A percentile compares a stretch with the other conserved stretches of the same genome.
phyloP scores from a whole-genome alignment of 2,329 filamentous ascomycete species.

The Aspergillus versicolor region DNA sequence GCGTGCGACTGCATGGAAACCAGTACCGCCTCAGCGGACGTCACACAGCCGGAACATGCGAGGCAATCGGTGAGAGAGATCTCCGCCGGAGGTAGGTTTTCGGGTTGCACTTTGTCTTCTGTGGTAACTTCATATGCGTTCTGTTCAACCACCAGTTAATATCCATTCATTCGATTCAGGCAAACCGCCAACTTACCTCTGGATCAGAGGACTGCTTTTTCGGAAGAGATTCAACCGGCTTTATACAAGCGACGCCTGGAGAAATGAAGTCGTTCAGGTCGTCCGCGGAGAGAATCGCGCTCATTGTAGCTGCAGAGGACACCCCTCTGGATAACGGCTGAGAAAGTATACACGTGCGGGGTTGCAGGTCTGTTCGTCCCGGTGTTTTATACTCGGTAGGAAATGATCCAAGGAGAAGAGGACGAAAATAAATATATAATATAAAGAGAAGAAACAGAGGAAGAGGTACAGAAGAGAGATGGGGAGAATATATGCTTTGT shows the following conservation, averaged over 20 bases:
- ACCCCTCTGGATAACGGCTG: not conserved
- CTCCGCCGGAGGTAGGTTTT: conserved; percentile 70
- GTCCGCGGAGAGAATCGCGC: conserved; percentile 93
- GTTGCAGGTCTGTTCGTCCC: not conserved
- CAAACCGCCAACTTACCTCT: conserved; percentile 37
- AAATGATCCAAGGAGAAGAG: not conserved
- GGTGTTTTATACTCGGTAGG: not conserved
- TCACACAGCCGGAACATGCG: conserved; percentile 96
- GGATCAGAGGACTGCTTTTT: conserved; percentile 52
- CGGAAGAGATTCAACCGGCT: conserved; percentile 90
- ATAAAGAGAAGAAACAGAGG: not conserved
- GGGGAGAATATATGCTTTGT: conserved; percentile 30
- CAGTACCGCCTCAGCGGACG: conserved; percentile 94
- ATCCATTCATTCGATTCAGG: conserved; percentile 8
- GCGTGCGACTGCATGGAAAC: conserved; percentile 91
- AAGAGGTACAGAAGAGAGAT: conserved; percentile 12
- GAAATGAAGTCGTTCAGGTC: conserved; percentile 99
- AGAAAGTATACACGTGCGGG: not conserved
- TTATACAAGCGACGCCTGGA: conserved; percentile 96
- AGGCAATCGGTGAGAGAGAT: conserved; percentile 97
- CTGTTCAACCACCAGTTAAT: conserved; percentile 35
- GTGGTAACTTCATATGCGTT: conserved; percentile 83
- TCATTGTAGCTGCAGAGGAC: conserved; percentile 61
- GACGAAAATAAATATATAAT: not conserved
- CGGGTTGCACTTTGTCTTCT: conserved; percentile 69